Percentiles rank a stretch among this genome's conserved stretches.
These are phyloP conservation scores for Sphagnurus paluster DNA, from an alignment of 1,284 basidiomycete species.

Conservation along the genomic window DNA sequence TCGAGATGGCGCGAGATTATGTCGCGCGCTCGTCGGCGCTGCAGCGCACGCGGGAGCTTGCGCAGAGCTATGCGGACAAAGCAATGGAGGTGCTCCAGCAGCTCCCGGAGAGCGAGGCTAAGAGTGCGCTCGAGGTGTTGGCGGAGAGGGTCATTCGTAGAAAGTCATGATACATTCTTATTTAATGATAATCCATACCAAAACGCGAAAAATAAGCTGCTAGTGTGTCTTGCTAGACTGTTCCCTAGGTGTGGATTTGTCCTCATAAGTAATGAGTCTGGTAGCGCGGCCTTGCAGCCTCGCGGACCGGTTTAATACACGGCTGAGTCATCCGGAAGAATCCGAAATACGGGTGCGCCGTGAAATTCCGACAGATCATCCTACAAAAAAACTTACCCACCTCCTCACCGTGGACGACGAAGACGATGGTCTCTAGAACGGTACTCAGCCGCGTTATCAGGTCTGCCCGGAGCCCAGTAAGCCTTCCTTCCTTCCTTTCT, in stretches of 20 bases:
- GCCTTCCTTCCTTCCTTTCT: too few species aligned
- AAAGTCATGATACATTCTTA: slow-evolving; percentile 30
- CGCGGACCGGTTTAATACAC: too few species aligned
- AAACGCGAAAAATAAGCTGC: too few species aligned
- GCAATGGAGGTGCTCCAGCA: slow-evolving; percentile 71
- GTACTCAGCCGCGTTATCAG: slow-evolving; percentile 66
- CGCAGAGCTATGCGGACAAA: slow-evolving; percentile 74
- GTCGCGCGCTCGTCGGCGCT: slow-evolving; percentile 82
- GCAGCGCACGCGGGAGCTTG: slow-evolving; percentile 80
- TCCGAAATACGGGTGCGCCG: slow-evolving; percentile 13
- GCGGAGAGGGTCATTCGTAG: slow-evolving; percentile 48
- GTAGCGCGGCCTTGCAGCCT: too few species aligned
- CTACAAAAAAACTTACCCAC: slow-evolving; percentile 13
- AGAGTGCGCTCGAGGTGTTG: slow-evolving; percentile 67
- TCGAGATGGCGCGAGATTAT: slow-evolving; percentile 78
- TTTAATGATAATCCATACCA: too few species aligned
- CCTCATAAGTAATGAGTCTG: too few species aligned
- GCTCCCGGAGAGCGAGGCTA: slow-evolving; percentile 84
- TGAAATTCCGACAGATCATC: slow-evolving; percentile 16
- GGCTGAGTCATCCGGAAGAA: slow-evolving; percentile 9
- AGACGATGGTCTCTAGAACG: slow-evolving; percentile 65
- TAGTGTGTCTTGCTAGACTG: too few species aligned
- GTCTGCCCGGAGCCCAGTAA: slow-evolving; percentile 54
- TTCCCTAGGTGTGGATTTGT: too few species aligned
- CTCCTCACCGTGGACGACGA: slow-evolving; percentile 18